phyloP scores from a whole-genome alignment of 805 yeast species.

The Metahyphopichia silvanorum region DNA sequence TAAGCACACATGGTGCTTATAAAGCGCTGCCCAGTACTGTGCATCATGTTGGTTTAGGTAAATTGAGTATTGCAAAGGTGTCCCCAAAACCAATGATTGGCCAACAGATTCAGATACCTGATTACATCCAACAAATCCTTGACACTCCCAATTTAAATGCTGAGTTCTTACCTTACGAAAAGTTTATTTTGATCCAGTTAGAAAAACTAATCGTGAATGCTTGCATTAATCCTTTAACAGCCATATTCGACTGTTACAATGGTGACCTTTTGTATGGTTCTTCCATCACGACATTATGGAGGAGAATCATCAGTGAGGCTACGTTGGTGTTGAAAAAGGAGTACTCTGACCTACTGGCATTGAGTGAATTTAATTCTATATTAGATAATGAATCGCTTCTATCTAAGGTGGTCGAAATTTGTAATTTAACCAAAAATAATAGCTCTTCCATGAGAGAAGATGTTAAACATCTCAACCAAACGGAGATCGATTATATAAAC shows the following conservation, averaged over 20 bases:
- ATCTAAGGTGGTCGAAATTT: constrained; percentile 24
- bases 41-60: constrained; percentile 72
- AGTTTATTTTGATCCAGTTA: constrained; percentile 54
- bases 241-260: constrained; percentile 72
- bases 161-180: constrained; percentile 33
- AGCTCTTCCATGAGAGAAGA: constrained; percentile 75
- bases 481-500: constrained; percentile 82
- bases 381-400: constrained; percentile 34
- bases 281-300: constrained; percentile 30
- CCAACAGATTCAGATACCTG: constrained; percentile 10
- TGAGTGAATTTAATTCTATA: constrained; percentile 27
- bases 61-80: constrained; percentile 53
- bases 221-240: constrained; percentile 81
- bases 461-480: constrained; percentile 46
- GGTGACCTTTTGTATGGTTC: constrained; percentile 59
- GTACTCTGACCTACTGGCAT: constrained; percentile 16
- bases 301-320: constrained; percentile 43
- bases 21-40: constrained; percentile 30
- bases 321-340: constrained; percentile 39
- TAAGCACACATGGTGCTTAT: constrained; percentile 82
- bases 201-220: constrained; percentile 78
- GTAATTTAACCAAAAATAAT: constrained; percentile 49
- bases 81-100: constrained; percentile 34
- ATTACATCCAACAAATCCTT: constrained; percentile 18
- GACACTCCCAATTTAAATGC: constrained; percentile 23